Percentiles rank a stretch among this genome's conserved stretches.
phyloP scores from a whole-genome alignment of 2,329 filamentous ascomycete genomes.

The Diplodia mutila region DNA sequence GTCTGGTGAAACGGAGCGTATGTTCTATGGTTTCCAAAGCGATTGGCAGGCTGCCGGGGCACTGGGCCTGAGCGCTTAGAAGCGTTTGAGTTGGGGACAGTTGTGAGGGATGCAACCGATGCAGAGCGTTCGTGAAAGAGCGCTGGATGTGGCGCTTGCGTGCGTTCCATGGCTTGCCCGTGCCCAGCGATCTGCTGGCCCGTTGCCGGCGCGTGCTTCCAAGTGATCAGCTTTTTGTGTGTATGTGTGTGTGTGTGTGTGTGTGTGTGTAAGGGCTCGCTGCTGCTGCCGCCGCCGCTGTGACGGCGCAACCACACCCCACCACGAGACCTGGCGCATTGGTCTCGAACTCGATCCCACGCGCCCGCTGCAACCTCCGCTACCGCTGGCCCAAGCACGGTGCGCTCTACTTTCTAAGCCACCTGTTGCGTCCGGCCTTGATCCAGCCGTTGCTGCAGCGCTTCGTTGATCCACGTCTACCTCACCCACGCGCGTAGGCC shows the following conservation, averaged over 20 bases:
- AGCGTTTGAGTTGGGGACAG: background rate
- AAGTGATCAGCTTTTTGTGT: background rate
- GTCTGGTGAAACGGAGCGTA: background rate
- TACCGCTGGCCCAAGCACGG: background rate
- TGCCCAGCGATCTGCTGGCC: background rate
- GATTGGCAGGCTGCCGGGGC: too few species aligned
- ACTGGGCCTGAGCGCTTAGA: background rate
- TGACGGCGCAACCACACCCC: background rate
- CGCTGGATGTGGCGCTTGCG: background rate
- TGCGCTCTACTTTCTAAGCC: background rate
- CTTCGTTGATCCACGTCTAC: background rate
- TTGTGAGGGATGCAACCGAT: background rate
- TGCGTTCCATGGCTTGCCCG: background rate
- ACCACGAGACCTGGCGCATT: slow-evolving; percentile 7
- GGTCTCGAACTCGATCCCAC: background rate
- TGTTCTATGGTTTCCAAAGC: background rate
- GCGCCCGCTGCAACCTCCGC: background rate
- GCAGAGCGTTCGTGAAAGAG: background rate
- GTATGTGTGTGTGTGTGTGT: background rate
- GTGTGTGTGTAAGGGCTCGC: background rate
- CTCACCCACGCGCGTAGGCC: background rate
- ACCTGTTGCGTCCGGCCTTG: background rate
- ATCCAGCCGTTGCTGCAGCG: background rate
- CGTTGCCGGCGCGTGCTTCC: background rate
- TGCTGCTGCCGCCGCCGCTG: background rate